These are phyloP conservation scores for Trebouxia sp. DNA, from an alignment of 139 green algal species.

Conservation along the genomic window DNA sequence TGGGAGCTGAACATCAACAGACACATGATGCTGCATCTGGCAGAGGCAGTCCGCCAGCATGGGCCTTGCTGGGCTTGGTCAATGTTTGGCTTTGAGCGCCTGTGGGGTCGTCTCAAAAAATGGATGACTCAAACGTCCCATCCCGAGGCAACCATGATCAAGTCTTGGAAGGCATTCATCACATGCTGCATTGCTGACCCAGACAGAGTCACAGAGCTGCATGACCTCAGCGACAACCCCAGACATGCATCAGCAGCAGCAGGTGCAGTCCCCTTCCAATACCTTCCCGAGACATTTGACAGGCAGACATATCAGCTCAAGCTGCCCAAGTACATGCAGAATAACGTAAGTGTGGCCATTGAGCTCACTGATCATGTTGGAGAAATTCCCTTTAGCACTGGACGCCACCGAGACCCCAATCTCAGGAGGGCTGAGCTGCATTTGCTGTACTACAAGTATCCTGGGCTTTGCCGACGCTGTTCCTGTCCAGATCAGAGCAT, in stretches of 20 bases:
- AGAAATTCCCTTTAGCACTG: not conserved
- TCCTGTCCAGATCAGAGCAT: no score
- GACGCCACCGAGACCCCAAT: not conserved
- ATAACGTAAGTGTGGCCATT: not conserved
- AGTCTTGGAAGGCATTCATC: conserved; percentile 22
- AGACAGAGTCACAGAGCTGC: not conserved
- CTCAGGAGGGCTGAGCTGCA: not conserved
- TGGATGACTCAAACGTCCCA: conserved; percentile 25
- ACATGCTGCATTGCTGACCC: not conserved
- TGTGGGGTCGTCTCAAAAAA: not conserved
- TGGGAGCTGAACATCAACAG: conserved; percentile 26
- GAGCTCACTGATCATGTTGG: conserved; percentile 4
- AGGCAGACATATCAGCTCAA: not conserved
- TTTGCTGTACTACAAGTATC: not conserved
- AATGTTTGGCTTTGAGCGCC: conserved; percentile 13
- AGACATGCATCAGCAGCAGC: no score
- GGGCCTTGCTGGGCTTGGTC: not conserved
- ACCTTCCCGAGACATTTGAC: no score
- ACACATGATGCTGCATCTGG: conserved; percentile 8
- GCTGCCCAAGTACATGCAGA: not conserved
- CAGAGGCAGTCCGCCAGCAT: not conserved
- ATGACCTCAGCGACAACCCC: not conserved
- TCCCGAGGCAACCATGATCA: conserved; percentile 20
- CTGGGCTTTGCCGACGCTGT: conserved; percentile 13
- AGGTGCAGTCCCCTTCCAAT: no score